Evolutionary conservation across 768 basidiomycete species (phyloP), one percentile per base, ranked within the genome.

Genomic region (Mycena latifolia): DNA sequence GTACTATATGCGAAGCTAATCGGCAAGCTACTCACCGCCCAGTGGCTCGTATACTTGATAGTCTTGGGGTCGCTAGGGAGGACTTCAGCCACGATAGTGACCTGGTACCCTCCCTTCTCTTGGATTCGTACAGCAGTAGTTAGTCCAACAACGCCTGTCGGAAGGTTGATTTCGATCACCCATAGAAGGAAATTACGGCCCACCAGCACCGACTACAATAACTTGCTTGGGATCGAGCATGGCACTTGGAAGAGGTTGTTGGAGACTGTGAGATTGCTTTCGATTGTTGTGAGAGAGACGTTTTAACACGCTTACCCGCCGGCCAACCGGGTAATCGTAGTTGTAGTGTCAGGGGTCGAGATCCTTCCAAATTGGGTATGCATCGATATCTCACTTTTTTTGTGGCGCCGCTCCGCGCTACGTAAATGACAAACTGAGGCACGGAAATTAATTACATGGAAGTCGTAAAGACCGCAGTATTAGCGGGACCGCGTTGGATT

Each of bases 21-120:
- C 14, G 45, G 18, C 20, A 24, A 22, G 27, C 15, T 24, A 80
- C 89, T 68, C 67, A 92, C 93, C 39, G 93, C 93, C 93, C 93
- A 94, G 35, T 86, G 86, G 74, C 91, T 92, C 2, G 94, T 92
- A 70, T 92, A 95, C 57, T 84, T 83, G 73, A 91, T 89, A n/a
- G 82, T 84, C 77, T 89, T 90, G 1, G 87, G 84, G 75, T 95
- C 94, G 41, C 82, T 88, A 0, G 93, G 93, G 43, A 94, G 81
- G 2, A 83, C 80, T 55, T 93, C 91, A 0, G 93, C 90, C 14
- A 94, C 77, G 55, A 95, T 82, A 2, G 87, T 88, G 20, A 94
- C 92, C 4, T 79, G 77, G 72, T 91, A 90, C 6, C 79, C 81
- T 11, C 86, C 86, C 18, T 80, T 81, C 69, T 90, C 87, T 73